A percentile compares a stretch with the other conserved stretches of the same genome.
Conservation (phyloP, 805 yeast genomes). For the Sugiyamaella smithiae region DNA sequence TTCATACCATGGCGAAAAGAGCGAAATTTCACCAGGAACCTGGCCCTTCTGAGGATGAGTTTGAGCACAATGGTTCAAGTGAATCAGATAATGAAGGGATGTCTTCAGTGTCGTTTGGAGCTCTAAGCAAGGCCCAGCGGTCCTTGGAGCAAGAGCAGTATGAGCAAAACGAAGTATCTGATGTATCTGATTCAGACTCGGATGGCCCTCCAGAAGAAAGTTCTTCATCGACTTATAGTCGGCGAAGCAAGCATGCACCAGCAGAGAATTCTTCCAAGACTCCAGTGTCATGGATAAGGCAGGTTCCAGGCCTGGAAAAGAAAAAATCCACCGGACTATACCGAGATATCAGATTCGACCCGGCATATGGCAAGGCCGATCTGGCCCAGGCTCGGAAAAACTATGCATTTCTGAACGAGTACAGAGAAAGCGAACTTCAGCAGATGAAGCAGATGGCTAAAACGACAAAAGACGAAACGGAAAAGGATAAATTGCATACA, state of each 20-base stretch:
- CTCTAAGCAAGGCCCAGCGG: slow-evolving; percentile 29
- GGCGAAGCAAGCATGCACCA: slow-evolving; percentile 81
- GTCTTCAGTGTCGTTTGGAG: slow-evolving; percentile 28
- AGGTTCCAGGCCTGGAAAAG: slow-evolving; percentile 48
- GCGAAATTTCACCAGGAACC: slow-evolving; percentile 11
- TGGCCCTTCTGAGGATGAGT: slow-evolving; percentile 9
- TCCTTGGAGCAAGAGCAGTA: slow-evolving; percentile 15
- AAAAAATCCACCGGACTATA: slow-evolving; percentile 44
- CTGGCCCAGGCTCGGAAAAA: slow-evolving; percentile 62
- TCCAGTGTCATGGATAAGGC: slow-evolving; percentile 66
- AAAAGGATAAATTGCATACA: slow-evolving; percentile 33
- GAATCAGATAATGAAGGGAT: too few species aligned
- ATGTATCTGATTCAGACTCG: slow-evolving; percentile 19
- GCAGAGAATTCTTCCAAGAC: slow-evolving; percentile 70
- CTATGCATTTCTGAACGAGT: slow-evolving; percentile 82
- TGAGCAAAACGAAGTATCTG: slow-evolving; percentile 5
- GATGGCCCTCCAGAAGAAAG: slow-evolving; percentile 21
- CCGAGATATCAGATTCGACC: slow-evolving; percentile 85
- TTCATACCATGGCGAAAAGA: slow-evolving; percentile 3
- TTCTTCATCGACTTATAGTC: slow-evolving; percentile 22
- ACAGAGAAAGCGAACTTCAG: slow-evolving; percentile 68
- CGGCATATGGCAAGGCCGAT: slow-evolving; percentile 85
- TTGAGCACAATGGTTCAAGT: background rate
- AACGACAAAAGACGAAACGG: slow-evolving; percentile 45
- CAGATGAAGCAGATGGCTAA: slow-evolving; percentile 53